phyloP scores from a whole-genome alignment of 129 eudicot species.

The Pulicaria dysenterica region DNA sequence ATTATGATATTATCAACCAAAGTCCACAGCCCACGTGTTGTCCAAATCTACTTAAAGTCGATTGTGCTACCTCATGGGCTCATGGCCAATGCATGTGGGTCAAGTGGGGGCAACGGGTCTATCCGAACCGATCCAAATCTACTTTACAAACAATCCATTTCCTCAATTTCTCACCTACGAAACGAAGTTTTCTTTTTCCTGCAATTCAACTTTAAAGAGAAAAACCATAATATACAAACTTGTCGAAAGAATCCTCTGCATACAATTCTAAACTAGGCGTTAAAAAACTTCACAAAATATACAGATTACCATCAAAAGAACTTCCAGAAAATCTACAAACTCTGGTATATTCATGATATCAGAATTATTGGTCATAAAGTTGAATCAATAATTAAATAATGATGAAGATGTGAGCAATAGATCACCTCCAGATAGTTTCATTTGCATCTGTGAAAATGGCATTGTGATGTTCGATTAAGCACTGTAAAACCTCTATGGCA shows the following conservation, averaged over 20 bases:
- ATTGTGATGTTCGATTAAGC: conserved; percentile 88
- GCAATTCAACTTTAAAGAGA: background rate
- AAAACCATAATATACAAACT: conserved; percentile 26
- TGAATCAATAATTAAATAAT: conserved; percentile 7
- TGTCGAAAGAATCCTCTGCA: conserved; percentile 14
- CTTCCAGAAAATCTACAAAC: conserved; percentile 18
- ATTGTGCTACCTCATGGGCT: too few relatives aligned
- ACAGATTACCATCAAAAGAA: conserved; percentile 28
- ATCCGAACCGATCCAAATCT: background rate
- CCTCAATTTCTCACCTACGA: background rate
- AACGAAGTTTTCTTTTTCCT: background rate
- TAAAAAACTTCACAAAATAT: conserved; percentile 36
- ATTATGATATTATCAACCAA: too few relatives aligned
- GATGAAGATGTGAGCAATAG: background rate
- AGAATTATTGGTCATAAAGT: conserved; percentile 29
- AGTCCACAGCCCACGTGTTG: too few relatives aligned
- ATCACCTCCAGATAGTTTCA: conserved; percentile 86
- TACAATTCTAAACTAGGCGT: conserved; percentile 27
- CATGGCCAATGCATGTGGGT: too few relatives aligned
- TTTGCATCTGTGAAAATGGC: conserved; percentile 90
- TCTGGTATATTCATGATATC: background rate
- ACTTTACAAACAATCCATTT: background rate
- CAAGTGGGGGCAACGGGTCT: too few relatives aligned
- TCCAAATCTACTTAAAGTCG: too few relatives aligned
- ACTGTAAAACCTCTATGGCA: conserved; percentile 83